Conservation (phyloP, 139 green algal genomes). For the Coccomyxa sp. region DNA sequence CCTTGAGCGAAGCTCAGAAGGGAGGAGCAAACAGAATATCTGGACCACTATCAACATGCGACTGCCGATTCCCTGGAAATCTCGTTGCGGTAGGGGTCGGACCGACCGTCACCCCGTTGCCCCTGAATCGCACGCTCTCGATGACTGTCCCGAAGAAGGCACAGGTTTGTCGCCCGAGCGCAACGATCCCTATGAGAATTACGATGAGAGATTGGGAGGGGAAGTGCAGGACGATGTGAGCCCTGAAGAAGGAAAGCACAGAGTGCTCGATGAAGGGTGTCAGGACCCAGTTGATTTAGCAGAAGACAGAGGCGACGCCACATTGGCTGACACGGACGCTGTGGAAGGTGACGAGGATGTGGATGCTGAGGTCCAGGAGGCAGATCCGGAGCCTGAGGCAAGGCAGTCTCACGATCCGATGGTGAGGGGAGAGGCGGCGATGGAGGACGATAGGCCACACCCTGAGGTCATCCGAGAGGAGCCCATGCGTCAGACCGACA, state of each 20-base stretch:
- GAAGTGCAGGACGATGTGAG: neutral
- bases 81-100: neutral
- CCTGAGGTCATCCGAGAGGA: neutral
- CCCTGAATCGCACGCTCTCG: neutral
- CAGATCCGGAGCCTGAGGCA: neutral
- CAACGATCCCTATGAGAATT: neutral
- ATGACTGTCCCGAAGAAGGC: neutral
- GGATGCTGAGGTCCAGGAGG: neutral
- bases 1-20: too few relatives aligned
- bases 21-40: neutral
- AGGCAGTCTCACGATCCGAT: neutral
- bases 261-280: neutral
- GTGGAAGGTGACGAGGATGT: neutral
- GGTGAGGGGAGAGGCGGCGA: neutral
- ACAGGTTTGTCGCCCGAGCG: neutral
- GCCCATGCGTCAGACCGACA: neutral
- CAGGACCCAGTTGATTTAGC: neutral
- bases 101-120: neutral
- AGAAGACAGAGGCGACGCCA: neutral
- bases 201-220: neutral
- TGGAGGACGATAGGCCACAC: neutral
- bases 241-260: neutral
- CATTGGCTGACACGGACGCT: neutral
- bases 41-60: neutral
- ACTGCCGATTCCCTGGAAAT: neutral